Conservation (phyloP, 208 protist genomes). For the Novymonas esmeraldas region DNA sequence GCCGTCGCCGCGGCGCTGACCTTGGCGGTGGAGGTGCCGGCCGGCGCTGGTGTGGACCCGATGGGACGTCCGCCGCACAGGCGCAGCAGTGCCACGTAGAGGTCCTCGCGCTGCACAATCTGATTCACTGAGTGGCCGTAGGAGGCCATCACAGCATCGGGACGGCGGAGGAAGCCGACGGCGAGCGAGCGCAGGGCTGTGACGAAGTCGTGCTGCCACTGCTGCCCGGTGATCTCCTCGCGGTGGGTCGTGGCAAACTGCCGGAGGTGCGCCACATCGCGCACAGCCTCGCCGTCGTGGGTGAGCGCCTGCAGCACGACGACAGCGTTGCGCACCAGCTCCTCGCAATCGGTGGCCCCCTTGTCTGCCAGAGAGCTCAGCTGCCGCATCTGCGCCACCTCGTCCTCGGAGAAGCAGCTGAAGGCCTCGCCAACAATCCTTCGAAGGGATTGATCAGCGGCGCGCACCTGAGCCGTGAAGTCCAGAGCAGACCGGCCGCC, state of each 20-base stretch:
- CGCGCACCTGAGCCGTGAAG: slow-evolving; percentile 14
- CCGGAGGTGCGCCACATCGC: slow-evolving; percentile 13
- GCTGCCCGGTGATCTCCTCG: slow-evolving; percentile 10
- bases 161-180: slow-evolving; percentile 26
- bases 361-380: slow-evolving; percentile 19
- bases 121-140: slow-evolving; percentile 26
- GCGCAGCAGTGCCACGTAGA: slow-evolving; percentile 37
- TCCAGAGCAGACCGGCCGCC: background rate
- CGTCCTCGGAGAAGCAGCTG: slow-evolving; percentile 7
- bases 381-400: slow-evolving; percentile 18
- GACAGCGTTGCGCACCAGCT: slow-evolving; percentile 20
- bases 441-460: slow-evolving; percentile 16
- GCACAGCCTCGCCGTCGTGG: slow-evolving; percentile 13
- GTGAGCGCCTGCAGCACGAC: slow-evolving; percentile 21
- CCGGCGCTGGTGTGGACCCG: slow-evolving; percentile 1
- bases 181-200: slow-evolving; percentile 32
- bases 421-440: slow-evolving; percentile 19
- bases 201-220: slow-evolving; percentile 30
- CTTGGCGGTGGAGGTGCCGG: background rate
- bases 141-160: slow-evolving; percentile 12
- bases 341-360: slow-evolving; percentile 12
- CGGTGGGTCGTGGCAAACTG: background rate
- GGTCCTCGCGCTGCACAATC: slow-evolving; percentile 30
- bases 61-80: slow-evolving; percentile 22
- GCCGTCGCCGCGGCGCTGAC: background rate